Conservation (phyloP, 2,329 filamentous ascomycete genomes). For the Ophiocordyceps camponoti-leonardi region DNA sequence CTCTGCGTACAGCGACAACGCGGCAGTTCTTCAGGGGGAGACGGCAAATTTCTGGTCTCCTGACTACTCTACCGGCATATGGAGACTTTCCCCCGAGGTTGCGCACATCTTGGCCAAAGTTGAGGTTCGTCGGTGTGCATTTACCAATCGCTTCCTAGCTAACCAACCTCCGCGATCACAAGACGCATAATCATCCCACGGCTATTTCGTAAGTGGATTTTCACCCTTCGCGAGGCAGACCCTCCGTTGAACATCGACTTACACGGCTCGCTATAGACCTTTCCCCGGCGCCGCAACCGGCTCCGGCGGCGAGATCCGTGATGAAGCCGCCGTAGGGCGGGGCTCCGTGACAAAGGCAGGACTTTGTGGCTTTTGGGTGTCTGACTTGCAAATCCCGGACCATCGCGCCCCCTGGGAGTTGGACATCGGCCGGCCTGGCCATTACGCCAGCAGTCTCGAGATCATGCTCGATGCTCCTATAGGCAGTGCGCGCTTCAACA, state of each 20-base stretch:
- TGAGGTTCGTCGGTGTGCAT: constrained; percentile 26
- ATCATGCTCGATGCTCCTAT: constrained; percentile 98
- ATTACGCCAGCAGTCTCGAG: constrained; percentile 85
- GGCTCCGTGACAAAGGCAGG: constrained; percentile 90
- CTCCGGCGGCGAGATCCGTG: constrained; percentile 86
- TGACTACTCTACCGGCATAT: constrained; percentile 69
- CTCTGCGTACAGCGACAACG: constrained; percentile 94
- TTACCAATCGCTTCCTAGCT: too few relatives aligned
- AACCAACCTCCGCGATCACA: neutral
- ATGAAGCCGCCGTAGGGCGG: constrained; percentile 85
- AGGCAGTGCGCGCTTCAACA: constrained; percentile 90
- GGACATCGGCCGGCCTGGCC: constrained; percentile 73
- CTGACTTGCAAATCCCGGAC: constrained; percentile 78
- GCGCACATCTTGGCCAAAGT: constrained; percentile 87
- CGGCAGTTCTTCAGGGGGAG: constrained; percentile 51
- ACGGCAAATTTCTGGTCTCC: constrained; percentile 57
- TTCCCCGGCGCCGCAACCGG: constrained; percentile 89
- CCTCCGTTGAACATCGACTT: neutral
- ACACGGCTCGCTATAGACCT: constrained; percentile 22
- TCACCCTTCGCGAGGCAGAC: too few relatives aligned
- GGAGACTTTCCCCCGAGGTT: constrained; percentile 71
- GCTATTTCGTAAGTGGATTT: constrained; percentile 48
- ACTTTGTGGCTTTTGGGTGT: constrained; percentile 84
- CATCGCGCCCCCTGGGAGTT: constrained; percentile 76
- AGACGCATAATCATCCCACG: constrained; percentile 90